phyloP scores from a whole-genome alignment of 345 rosid species.

The Heritiera littoralis region DNA sequence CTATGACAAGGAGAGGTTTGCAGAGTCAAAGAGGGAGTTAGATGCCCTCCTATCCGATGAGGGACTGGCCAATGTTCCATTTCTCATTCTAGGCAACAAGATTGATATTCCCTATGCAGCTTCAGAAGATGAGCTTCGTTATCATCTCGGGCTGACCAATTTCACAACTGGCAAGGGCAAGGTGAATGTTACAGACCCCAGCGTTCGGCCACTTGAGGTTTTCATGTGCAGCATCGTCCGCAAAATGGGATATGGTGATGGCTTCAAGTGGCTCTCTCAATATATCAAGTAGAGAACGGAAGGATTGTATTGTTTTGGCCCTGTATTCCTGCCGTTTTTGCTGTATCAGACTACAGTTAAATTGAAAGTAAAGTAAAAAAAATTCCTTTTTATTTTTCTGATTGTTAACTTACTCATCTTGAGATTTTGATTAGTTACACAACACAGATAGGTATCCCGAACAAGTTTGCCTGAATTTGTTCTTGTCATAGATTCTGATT shows the following conservation, averaged over 20 bases:
- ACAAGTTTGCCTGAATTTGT: no score
- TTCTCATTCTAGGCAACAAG: conserved; percentile 77
- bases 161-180: conserved; percentile 79
- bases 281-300: conserved; percentile 52
- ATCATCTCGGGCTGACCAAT: conserved; percentile 62
- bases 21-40: conserved; percentile 66
- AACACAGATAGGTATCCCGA: no score
- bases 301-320: not conserved
- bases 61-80: conserved; percentile 56
- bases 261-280: conserved; percentile 75
- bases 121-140: conserved; percentile 68
- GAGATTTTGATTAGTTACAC: not conserved
- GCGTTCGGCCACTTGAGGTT: conserved; percentile 69
- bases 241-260: conserved; percentile 85
- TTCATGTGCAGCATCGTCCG: conserved; percentile 87
- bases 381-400: not conserved
- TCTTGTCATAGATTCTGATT: no score
- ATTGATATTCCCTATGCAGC: conserved; percentile 78
- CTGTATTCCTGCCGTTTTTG: conserved; percentile 2
- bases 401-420: not conserved
- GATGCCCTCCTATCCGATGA: conserved; percentile 76
- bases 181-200: conserved; percentile 47
- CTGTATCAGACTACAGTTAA: conserved; percentile 9
- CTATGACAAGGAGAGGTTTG: conserved; percentile 67
- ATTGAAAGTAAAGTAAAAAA: not conserved